phyloP scores from a whole-genome alignment of 2,329 filamentous ascomycete species.

The Trichoderma atroviride region DNA sequence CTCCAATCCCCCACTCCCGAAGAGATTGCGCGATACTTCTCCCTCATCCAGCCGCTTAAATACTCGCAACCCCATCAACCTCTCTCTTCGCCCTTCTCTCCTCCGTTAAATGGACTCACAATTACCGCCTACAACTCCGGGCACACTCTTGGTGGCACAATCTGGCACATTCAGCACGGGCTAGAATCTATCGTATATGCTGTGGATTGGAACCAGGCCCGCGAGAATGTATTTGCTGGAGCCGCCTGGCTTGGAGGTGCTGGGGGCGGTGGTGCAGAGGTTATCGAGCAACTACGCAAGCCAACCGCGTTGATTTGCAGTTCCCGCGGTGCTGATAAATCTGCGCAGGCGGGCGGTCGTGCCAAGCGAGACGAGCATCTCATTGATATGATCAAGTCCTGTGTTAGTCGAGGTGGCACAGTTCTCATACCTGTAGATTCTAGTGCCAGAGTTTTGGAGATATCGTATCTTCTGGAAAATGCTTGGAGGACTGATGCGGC shows the following conservation, averaged over 20 bases:
- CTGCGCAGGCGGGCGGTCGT: slow-evolving; percentile 70
- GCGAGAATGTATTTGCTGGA: slow-evolving; percentile 90
- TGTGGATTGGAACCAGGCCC: slow-evolving; percentile 97
- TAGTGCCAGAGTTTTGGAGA: slow-evolving; percentile 87
- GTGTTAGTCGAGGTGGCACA: slow-evolving; percentile 80
- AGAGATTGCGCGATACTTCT: slow-evolving; percentile 92
- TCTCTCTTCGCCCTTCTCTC: slow-evolving; percentile 81
- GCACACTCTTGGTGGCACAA: slow-evolving; percentile 92
- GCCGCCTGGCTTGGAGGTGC: slow-evolving; percentile 90
- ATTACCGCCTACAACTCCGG: slow-evolving; percentile 97
- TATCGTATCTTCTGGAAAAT: slow-evolving; percentile 90
- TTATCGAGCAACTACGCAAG: slow-evolving; percentile 90
- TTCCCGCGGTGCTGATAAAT: slow-evolving; percentile 74
- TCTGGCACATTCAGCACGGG: slow-evolving; percentile 98
- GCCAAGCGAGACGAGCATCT: slow-evolving; percentile 84
- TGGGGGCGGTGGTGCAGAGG: slow-evolving; percentile 78
- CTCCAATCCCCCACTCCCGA: slow-evolving; percentile 74
- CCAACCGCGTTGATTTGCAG: slow-evolving; percentile 94
- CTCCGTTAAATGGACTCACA: slow-evolving; percentile 85
- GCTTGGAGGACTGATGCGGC: slow-evolving; percentile 74
- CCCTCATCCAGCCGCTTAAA: slow-evolving; percentile 86
- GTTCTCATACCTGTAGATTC: slow-evolving; percentile 94
- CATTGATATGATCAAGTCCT: slow-evolving; percentile 77
- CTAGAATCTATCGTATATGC: slow-evolving; percentile 97
- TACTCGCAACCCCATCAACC: slow-evolving; percentile 97